Base-by-base conservation (phyloP, 768 basidiomycete genomes). In the Tylopilus vinaceipallidus region DNA sequence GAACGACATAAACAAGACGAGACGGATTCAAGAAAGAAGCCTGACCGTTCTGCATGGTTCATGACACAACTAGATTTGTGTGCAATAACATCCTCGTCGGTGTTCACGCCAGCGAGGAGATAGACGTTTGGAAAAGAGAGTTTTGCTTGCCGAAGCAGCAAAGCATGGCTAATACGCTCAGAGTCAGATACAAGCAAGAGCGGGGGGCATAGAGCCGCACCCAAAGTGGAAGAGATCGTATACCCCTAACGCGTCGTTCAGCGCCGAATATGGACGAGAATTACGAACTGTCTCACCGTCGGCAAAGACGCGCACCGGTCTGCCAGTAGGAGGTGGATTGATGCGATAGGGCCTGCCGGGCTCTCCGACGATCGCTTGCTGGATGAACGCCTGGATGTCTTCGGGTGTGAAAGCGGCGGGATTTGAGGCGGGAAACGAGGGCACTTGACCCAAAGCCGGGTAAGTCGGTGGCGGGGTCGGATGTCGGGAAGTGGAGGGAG, bases 151-250 rank as follows among this genome's bases (percentile, higher is more conserved):
- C 95, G 88, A 26, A 98, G 78, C 70, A 98, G 95, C 16, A 98
- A 76, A 1, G 95, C 91, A 73, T 98, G 95, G 6, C 94, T 95
- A 64, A 45, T 37, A 22, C 10, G 20, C n/a, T 8, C 20, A 17
- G 35, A 38, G 29, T 59, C 52, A 52, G 55, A 41, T 11, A 37
- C 43, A 32, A 39, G 36, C 42, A 9, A 12, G 22, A 23, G 22
- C 33, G 19, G 23, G n/a, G 7, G 23, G 26, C 11, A 56, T 43
- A 37, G 26, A 32, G 49, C 66, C 80, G 56, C 67, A 92, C 91
- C 91, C 91, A 68, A 92, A 98, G 68, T 98, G 95, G 71, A 98
- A 95, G 45, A 99, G 78, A 71, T 99, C 97, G 63, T 98, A 99
- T 11, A 98, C 95, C 13, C 88, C 89, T 91, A 60, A 49, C 45